Evolutionary conservation across 257 asterid genomes (phyloP).

Genomic region (Rubia yunnanensis): DNA sequence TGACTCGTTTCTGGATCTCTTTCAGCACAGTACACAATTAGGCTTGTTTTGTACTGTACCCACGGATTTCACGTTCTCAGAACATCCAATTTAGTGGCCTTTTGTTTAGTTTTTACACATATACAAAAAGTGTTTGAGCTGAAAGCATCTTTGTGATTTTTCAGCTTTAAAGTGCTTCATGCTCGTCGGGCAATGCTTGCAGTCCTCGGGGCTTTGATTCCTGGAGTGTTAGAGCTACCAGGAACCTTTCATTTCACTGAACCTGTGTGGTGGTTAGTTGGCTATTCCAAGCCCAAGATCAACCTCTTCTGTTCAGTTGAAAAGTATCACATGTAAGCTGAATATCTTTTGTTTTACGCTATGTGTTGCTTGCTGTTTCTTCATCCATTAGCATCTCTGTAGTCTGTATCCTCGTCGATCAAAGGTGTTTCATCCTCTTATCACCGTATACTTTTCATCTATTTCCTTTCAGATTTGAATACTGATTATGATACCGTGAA

Average conservation of each 20-base stretch:
- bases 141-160: too few species aligned
- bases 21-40: too few species aligned
- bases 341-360: too few species aligned
- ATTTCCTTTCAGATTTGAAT: too few species aligned
- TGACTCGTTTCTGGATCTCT: neutral
- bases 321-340: too few species aligned
- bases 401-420: too few species aligned
- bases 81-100: too few species aligned
- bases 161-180: constrained; percentile 74
- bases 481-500: neutral
- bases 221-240: constrained; percentile 58
- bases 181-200: constrained; percentile 99
- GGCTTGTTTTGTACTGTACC: too few species aligned
- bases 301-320: constrained; percentile 11
- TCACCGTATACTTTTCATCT: too few species aligned
- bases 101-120: neutral
- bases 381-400: too few species aligned
- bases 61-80: too few species aligned
- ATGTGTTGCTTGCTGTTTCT: too few species aligned
- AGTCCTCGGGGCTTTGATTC: constrained; percentile 84
- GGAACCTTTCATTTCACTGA: constrained; percentile 82
- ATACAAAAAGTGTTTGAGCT: neutral
- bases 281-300: constrained; percentile 93
- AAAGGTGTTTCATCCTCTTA: neutral
- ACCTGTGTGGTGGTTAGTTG: constrained; percentile 96